Evolutionary conservation across 345 rosid species (phyloP), one percentile per base, ranked within the genome.

Genomic region (Laguncularia racemosa): DNA sequence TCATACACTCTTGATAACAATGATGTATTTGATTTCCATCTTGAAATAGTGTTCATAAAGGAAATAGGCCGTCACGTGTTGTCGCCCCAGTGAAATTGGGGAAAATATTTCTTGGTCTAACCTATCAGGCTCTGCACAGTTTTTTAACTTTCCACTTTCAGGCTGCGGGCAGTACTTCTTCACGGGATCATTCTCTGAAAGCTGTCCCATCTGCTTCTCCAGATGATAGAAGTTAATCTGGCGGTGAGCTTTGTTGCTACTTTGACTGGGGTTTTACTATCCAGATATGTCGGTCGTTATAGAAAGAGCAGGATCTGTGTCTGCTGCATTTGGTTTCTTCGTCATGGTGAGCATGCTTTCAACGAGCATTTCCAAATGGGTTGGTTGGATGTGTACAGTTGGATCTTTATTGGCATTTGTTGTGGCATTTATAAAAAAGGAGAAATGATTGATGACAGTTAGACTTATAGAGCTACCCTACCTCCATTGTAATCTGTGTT

Each of bases 111-210:
- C 53, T 59, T 3, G 44, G 52, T 1, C 23, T 59, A 6, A 47
- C 62, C 40, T 59, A 59, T 45, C 62, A 59, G 5, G 54, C 62
- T 6, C 17, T 59, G 16, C 20, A 16, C 45, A 26, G 53, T 19
- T 48, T 59, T 19, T 9, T 59, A 33, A 43, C 48, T 45, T 59
- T 59, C 54, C 62, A 59, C 62, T 59, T 48, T 26, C 51, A 48
- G 14, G 8, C 20, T 26, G 18, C 62, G 45, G 14, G 6, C 14
- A 38, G 14, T 19, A 4, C 40, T 33, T 33, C 40, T 9, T 4
- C 16, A 5, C 16, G 3, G 28, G 14, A 5, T 33, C 51, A 4
- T 40, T 0, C 16, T 15, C 28, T 8, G 28, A 48, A 49, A 16
- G n/a, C 54, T 17, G 15, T 53, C 51, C 15, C 16, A 20, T 12